Evolutionary conservation across 768 basidiomycete genomes (phyloP).

Genomic region (Amanita muscaria): DNA sequence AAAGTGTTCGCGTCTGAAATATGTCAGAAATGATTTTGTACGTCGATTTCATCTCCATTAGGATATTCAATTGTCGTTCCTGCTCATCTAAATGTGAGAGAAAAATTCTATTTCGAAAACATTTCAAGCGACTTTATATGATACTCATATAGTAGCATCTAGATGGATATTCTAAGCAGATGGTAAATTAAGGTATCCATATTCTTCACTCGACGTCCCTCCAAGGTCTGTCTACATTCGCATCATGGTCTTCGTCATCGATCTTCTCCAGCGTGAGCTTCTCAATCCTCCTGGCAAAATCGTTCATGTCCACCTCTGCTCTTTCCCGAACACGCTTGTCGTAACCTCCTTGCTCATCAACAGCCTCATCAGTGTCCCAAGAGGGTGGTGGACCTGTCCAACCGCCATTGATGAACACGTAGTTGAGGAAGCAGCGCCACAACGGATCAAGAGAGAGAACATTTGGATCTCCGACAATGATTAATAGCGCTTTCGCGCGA

Average conservation of each 20-base stretch:
- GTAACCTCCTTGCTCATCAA: conserved; percentile 23
- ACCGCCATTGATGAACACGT: conserved; percentile 41
- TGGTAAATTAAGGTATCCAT: no score
- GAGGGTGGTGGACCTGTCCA: conserved; percentile 38
- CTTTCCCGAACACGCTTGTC: conserved; percentile 15
- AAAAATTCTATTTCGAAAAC: no score
- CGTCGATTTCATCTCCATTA: no score
- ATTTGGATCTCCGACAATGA: conserved; percentile 50
- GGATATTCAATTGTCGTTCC: no score
- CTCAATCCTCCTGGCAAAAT: conserved; percentile 23
- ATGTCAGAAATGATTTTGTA: no score
- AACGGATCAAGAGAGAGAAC: conserved; percentile 55
- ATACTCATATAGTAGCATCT: no score
- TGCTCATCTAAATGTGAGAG: no score
- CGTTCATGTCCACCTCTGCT: conserved; percentile 26
- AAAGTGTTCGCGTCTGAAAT: no score
- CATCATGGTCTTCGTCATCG: conserved; percentile 20
- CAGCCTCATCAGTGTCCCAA: conserved; percentile 39
- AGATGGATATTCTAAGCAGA: no score
- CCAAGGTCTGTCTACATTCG: conserved; percentile 13
- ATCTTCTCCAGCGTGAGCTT: conserved; percentile 10
- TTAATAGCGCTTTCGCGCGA: conserved; percentile 49
- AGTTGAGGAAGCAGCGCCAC: conserved; percentile 55
- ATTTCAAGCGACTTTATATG: conserved; percentile 23
- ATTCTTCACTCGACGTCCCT: not conserved